Conservation (phyloP, 495 filamentous ascomycete species). For the Extremus antarcticus region DNA sequence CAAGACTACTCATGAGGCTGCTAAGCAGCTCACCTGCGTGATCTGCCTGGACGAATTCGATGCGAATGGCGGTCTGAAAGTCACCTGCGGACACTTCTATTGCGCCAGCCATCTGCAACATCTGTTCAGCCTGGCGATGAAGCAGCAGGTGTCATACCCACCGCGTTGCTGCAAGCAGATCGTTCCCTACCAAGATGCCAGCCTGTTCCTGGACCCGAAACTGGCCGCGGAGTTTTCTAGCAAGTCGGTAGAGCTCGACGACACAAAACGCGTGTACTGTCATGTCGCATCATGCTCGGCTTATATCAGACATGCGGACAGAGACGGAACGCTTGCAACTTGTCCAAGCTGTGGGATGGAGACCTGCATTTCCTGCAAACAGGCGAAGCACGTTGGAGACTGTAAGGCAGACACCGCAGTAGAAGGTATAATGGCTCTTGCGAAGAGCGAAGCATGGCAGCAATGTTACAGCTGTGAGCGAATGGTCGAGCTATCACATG, state of each 20-base stretch:
- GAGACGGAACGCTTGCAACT: conserved; percentile 29
- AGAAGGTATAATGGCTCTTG: conserved; percentile 20
- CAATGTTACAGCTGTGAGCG: conserved; percentile 25
- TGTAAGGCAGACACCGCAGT: conserved; percentile 19
- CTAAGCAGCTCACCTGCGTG: background rate
- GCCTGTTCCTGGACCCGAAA: background rate
- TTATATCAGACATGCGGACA: conserved; percentile 28
- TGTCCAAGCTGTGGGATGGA: conserved; percentile 32
- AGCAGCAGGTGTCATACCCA: conserved; percentile 12
- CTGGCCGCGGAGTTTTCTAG: conserved; percentile 9
- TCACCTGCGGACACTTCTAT: conserved; percentile 7
- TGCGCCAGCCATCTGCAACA: conserved; percentile 2
- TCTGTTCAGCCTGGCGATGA: background rate
- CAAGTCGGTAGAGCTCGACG: conserved; percentile 24
- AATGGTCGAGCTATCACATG: conserved; percentile 7
- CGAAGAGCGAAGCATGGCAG: conserved; percentile 24
- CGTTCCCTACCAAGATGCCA: conserved; percentile 7
- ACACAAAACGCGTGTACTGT: conserved; percentile 24
- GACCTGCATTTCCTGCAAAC: conserved; percentile 42
- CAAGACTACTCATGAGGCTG: no score
- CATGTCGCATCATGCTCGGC: conserved; percentile 16
- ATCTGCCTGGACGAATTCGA: background rate
- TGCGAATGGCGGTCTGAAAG: background rate
- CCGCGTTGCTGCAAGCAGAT: conserved; percentile 18
- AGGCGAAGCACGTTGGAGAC: conserved; percentile 26